Conservation (phyloP, 495 filamentous ascomycete species). For the Parachaetomium inaequale region DNA sequence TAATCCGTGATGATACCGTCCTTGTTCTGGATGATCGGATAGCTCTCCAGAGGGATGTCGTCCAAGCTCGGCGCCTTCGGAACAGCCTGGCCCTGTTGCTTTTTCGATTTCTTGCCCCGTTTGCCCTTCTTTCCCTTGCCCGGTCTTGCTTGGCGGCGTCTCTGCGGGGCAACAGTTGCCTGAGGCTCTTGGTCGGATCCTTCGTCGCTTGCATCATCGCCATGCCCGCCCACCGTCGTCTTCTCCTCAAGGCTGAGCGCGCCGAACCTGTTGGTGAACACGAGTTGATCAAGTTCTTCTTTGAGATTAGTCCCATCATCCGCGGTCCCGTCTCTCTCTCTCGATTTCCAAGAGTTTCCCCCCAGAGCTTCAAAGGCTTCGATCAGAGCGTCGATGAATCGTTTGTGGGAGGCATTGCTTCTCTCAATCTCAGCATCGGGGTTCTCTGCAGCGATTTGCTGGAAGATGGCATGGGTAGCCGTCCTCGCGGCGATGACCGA, state of each 20-base stretch:
- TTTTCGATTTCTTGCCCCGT: conserved; percentile 28
- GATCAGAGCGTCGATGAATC: conserved; percentile 39
- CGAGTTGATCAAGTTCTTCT: conserved; percentile 27
- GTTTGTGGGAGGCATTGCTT: conserved; percentile 40
- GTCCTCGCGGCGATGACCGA: conserved; percentile 33
- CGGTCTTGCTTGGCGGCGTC: conserved; percentile 26
- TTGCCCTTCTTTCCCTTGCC: conserved; percentile 44
- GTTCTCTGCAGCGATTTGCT: conserved; percentile 30
- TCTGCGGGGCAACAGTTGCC: conserved; percentile 9
- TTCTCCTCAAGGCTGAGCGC: conserved; percentile 26
- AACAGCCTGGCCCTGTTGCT: too few species aligned
- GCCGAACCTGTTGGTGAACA: conserved; percentile 36
- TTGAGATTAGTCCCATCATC: conserved; percentile 9
- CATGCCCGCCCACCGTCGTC: conserved; percentile 18
- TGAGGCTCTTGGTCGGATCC: conserved; percentile 18
- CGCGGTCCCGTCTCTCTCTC: neutral
- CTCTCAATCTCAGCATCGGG: conserved; percentile 38
- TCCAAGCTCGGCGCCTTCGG: neutral
- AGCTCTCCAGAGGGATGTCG: conserved; percentile 40
- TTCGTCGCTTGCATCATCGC: conserved; percentile 11
- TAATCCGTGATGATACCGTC: conserved; percentile 32
- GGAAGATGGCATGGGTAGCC: conserved; percentile 22
- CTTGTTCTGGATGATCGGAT: conserved; percentile 38
- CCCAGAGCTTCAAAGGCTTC: conserved; percentile 37
- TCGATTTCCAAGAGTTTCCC: conserved; percentile 24